Evolutionary conservation across 495 filamentous ascomycete species (phyloP), one percentile per base, ranked within the genome.

Genomic region (Penicillium nucicola): DNA sequence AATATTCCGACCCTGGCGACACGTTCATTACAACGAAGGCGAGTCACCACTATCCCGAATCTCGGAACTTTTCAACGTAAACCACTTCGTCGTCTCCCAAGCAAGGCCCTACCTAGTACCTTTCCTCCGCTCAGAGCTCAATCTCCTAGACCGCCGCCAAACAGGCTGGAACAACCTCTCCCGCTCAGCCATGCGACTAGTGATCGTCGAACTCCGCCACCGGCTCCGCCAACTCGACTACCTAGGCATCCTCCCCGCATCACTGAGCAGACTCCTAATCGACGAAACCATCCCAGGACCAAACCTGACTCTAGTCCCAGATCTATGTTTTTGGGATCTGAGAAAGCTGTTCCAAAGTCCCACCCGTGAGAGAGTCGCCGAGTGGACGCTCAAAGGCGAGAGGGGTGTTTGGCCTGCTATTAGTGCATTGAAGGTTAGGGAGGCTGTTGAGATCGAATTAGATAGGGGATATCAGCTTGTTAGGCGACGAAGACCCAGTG

Each of bases 1-100:
- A 9, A 79, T 83, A 31, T 88, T 91, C 68, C 77, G 74, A 34
- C 79, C 85, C 17, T 88, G 83, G 81, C 83, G 81, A 15, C 80
- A 86, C 38, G 76, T 81, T 41, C 78, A 79, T 25, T 87, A 88
- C 68, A 79, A 76, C 34, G 90, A 89, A 50, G 83, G 83, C 37
- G 86, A 92, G 61, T 88, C 88, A 1, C 92, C 92, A 0, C 79
- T 96, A 4, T 77, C 83, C 32, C 84, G 92, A 37, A 87, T 96
- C 45, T 86, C 89, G 6, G 88, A 95, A 66, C 84, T 96, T 22
- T 96, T 96, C 79, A 96, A 96, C 64, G 91, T 96, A 60, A 97
- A 96, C 66, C 91, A 96, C 67, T 96, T 96, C 70, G 95, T 97
- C 58, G 89, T 96, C 50, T 96, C 91, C 1, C 92, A 97, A 67